Percentiles rank a stretch among this genome's conserved stretches.
phyloP scores from a whole-genome alignment of 2,329 filamentous ascomycete species.

The Cadophora gregata region DNA sequence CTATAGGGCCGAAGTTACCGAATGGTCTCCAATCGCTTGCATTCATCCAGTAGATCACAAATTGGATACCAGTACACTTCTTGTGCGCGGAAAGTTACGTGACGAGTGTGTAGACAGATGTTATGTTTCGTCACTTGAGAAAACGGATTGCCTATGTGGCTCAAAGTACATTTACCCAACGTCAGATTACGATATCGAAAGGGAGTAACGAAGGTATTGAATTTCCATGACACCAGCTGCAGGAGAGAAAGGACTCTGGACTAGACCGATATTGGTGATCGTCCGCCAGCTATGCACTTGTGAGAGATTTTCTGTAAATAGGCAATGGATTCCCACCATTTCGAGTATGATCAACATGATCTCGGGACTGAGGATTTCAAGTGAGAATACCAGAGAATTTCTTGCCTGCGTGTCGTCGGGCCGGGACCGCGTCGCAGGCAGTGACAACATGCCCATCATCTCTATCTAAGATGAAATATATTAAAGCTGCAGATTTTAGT shows the following conservation, averaged over 20 bases:
- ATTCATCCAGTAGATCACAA: neutral
- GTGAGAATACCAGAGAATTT: neutral
- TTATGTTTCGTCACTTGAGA: neutral
- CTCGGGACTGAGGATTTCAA: neutral
- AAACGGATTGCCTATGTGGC: neutral
- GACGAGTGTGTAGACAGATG: neutral
- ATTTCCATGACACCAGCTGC: neutral
- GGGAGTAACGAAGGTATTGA: conserved; percentile 1
- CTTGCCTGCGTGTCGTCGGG: neutral
- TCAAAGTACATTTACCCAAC: neutral
- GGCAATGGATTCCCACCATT: neutral
- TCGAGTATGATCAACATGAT: conserved; percentile 8
- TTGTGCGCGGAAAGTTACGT: neutral
- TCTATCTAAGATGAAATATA: neutral
- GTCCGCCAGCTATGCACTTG: neutral
- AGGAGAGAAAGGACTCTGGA: neutral
- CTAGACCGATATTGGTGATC: neutral
- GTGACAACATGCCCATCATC: neutral
- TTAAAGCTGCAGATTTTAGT: neutral
- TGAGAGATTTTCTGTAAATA: neutral
- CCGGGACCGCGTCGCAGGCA: too few species aligned
- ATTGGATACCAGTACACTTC: neutral
- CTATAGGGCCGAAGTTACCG: neutral
- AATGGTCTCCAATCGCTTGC: neutral
- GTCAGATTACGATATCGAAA: neutral